phyloP scores from a whole-genome alignment of 78 protist species.

The Tieghemostelium lacteum region DNA sequence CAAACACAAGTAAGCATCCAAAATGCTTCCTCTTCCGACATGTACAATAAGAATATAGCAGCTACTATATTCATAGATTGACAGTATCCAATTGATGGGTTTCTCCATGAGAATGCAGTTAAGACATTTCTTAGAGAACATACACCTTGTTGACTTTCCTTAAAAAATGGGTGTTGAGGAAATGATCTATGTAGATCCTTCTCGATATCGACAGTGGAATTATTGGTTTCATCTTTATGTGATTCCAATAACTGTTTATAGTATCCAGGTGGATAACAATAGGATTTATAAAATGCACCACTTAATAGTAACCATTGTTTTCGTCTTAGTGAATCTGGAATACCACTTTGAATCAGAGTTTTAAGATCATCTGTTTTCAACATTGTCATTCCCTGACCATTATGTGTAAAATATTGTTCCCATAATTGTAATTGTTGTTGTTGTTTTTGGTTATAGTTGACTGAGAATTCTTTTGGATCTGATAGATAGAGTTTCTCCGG shows the following conservation, averaged over 20 bases:
- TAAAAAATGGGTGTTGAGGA: conserved; percentile 89
- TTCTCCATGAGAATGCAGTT: conserved; percentile 62
- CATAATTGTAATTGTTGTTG: background rate
- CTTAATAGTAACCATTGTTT: conserved; percentile 50
- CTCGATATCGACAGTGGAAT: conserved; percentile 34
- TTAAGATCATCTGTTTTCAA: conserved; percentile 58
- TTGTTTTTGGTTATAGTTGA: conserved; percentile 9
- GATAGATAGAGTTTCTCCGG: background rate
- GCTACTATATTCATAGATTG: conserved; percentile 82
- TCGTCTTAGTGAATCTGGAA: conserved; percentile 36
- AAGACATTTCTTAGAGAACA: conserved; percentile 77
- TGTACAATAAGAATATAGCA: conserved; percentile 46
- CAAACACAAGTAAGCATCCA: conserved; percentile 58
- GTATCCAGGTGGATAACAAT: conserved; percentile 28
- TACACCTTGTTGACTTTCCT: conserved; percentile 43
- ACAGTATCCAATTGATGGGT: conserved; percentile 81
- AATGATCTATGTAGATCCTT: conserved; percentile 66
- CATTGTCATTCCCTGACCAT: conserved; percentile 59
- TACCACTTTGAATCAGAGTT: conserved; percentile 24
- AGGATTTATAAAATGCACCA: conserved; percentile 61
- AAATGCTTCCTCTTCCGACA: conserved; percentile 75
- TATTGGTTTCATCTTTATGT: conserved; percentile 30
- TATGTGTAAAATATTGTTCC: conserved; percentile 50
- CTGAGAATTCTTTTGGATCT: conserved; percentile 14
- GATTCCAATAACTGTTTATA: conserved; percentile 5